Evolutionary conservation across 2,329 filamentous ascomycete genomes (phyloP).

Genomic region (Ophiostoma montium): DNA sequence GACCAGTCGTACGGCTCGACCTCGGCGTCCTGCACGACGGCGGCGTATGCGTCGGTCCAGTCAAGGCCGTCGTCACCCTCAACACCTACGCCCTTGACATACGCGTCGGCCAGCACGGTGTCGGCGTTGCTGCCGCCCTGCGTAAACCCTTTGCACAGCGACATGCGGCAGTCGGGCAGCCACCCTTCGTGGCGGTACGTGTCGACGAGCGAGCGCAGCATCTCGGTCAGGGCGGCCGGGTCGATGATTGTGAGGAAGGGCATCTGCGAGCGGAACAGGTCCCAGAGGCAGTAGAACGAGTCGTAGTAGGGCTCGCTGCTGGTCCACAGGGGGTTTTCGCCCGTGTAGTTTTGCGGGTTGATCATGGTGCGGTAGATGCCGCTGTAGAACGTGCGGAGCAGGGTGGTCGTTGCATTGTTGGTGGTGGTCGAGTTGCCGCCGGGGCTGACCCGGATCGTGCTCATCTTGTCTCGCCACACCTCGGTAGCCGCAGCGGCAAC

Average conservation of each 20-base stretch:
- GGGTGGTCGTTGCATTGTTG: too few species aligned
- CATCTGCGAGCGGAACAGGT: slow-evolving; percentile 52
- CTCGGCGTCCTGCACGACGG: slow-evolving; percentile 47
- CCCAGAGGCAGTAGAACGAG: slow-evolving; percentile 62
- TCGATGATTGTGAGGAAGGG: slow-evolving; percentile 54
- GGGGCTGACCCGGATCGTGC: slow-evolving; percentile 30
- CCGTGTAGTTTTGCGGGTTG: slow-evolving; percentile 61
- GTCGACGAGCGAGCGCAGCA: slow-evolving; percentile 58
- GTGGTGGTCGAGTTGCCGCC: too few species aligned
- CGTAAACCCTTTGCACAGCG: slow-evolving; percentile 55
- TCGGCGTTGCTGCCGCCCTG: slow-evolving; percentile 67
- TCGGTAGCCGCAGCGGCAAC: neutral
- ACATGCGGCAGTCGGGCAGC: slow-evolving; percentile 64
- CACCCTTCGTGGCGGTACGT: slow-evolving; percentile 57
- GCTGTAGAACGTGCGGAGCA: slow-evolving; percentile 56
- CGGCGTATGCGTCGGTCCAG: slow-evolving; percentile 55
- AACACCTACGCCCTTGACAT: slow-evolving; percentile 23
- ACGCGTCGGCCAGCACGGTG: slow-evolving; percentile 52
- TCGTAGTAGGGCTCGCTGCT: slow-evolving; percentile 54
- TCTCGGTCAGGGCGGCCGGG: slow-evolving; percentile 43
- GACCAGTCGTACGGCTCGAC: slow-evolving; percentile 57
- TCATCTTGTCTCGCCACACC: slow-evolving; percentile 42
- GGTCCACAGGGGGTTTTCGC: slow-evolving; percentile 52
- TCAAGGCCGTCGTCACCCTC: slow-evolving; percentile 36
- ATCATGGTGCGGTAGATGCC: slow-evolving; percentile 55